Base-by-base conservation (phyloP, 495 filamentous ascomycete genomes). In the Hyaloscypha bicolor region DNA sequence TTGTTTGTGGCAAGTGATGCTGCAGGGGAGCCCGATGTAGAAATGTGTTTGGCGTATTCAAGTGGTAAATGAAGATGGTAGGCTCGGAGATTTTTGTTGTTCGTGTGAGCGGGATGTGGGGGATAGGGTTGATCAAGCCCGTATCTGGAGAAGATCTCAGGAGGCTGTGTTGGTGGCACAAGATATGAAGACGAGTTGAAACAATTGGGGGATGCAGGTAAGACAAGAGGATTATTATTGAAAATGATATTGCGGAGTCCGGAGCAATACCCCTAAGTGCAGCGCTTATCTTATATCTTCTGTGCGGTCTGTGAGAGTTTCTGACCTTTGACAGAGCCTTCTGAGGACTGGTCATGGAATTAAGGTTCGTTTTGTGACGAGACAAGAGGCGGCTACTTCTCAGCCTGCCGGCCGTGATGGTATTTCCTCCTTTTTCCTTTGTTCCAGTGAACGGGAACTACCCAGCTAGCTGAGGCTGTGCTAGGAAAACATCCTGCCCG, bases 341-440 rank as follows among this genome's bases (percentile, higher is more conserved):
- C n/a, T 37, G 9, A 60, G 9, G 9, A 60, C 12, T 33, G 56
- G 56, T 30, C 56, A 60, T 60, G 31, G 30, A 60, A 33, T 60
- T 60, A 60, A 60, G 56, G 56, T 60, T 60, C 30, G 56, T 1
- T 4, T 37, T 48, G 42, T 19, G 16, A 48, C 42, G 11, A 48
- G 42, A 48, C 42, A 48, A 48, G 2, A 4, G 42, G 42, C 11
- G 42, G 42, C 42, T 19, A 12, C 4, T 48, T 19, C 11, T 19
- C 42, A 14, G 42, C 16, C 9, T 48, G 16, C 42, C 9, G 8
- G 16, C 42, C 16, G 4, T 48, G 42, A 48, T 2, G 42, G 4
- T 4, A 48, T 12, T 48, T 19, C 42, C 16, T 48, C 35, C 31
- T 60, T 37, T 29, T 9, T 0, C 8, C 21, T 56, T 25, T 29